Percentiles rank a stretch among this genome's conserved stretches.
These are phyloP conservation scores for Clonostachys solani DNA, from an alignment of 2,329 filamentous ascomycete genomes.

Conservation along the genomic window DNA sequence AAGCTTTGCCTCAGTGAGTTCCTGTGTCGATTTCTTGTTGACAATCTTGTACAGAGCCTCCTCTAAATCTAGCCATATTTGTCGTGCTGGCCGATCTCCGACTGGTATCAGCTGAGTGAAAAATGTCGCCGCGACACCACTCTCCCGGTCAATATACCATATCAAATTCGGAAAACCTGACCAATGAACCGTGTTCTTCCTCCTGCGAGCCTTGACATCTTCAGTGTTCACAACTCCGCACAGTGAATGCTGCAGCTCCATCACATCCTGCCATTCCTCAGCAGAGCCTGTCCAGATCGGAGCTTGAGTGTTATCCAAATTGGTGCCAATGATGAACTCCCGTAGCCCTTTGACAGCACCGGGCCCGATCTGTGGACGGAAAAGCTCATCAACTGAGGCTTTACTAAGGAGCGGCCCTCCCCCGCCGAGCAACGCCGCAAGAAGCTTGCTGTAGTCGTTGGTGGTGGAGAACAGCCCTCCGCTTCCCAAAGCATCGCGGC, in stretches of 20 bases:
- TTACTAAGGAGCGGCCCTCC: slow-evolving; percentile 2
- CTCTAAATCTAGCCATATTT: too few species aligned
- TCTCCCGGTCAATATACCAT: slow-evolving; percentile 33
- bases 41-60: too few species aligned
- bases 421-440: slow-evolving; percentile 16
- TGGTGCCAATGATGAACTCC: slow-evolving; percentile 23
- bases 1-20: too few species aligned
- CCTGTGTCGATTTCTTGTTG: too few species aligned
- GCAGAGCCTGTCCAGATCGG: too few species aligned
- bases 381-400: slow-evolving; percentile 25
- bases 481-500: slow-evolving; percentile 27
- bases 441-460: slow-evolving; percentile 30
- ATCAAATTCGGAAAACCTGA: slow-evolving; percentile 31
- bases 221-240: slow-evolving; percentile 31
- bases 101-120: slow-evolving; percentile 30
- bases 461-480: slow-evolving; percentile 38
- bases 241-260: slow-evolving; percentile 24
- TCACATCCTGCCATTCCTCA: slow-evolving; percentile 2
- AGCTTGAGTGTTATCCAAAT: too few species aligned
- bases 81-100: slow-evolving; percentile 16
- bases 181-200: slow-evolving; percentile 37
- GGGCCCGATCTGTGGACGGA: slow-evolving; percentile 33
- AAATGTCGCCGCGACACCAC: slow-evolving; percentile 32
- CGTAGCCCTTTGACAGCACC: slow-evolving; percentile 12
- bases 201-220: slow-evolving; percentile 30